Evolutionary conservation across 345 rosid species (phyloP).

Genomic region (Citrus maxima): DNA sequence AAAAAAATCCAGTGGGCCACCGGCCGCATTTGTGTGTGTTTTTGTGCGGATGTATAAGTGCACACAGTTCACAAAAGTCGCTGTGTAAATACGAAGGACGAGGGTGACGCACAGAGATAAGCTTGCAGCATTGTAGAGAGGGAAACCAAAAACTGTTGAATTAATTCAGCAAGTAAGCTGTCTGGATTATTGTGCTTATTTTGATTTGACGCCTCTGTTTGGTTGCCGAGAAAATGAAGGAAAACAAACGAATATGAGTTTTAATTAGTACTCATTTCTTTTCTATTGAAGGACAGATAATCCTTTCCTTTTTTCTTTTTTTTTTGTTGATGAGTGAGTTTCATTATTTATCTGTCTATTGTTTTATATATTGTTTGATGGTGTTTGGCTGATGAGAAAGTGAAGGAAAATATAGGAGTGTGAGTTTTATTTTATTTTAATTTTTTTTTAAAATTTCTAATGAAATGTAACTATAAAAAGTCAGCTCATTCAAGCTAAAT

Average conservation of each 20-base stretch:
- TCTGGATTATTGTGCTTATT: background rate
- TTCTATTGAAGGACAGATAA: background rate
- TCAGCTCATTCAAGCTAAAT: background rate
- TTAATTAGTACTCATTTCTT: background rate
- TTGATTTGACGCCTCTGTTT: background rate
- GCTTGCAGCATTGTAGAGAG: background rate
- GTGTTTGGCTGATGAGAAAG: background rate
- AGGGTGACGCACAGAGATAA: background rate
- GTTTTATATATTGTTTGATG: background rate
- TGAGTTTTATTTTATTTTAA: background rate
- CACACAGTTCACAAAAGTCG: background rate
- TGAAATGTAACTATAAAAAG: background rate
- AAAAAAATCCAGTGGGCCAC: constrained; percentile 22
- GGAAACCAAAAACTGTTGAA: no score
- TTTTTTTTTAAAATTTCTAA: background rate
- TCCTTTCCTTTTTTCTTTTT: no score
- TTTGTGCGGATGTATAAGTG: background rate
- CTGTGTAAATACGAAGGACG: background rate
- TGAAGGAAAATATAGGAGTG: background rate
- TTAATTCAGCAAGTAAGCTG: background rate
- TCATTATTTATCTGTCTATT: background rate
- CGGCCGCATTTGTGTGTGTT: no score
- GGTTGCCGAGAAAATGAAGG: constrained; percentile 4
- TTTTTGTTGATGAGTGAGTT: no score
- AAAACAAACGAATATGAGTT: background rate